Base-by-base conservation (phyloP, 2,329 filamentous ascomycete species). In the Cryphonectria nitschkei region DNA sequence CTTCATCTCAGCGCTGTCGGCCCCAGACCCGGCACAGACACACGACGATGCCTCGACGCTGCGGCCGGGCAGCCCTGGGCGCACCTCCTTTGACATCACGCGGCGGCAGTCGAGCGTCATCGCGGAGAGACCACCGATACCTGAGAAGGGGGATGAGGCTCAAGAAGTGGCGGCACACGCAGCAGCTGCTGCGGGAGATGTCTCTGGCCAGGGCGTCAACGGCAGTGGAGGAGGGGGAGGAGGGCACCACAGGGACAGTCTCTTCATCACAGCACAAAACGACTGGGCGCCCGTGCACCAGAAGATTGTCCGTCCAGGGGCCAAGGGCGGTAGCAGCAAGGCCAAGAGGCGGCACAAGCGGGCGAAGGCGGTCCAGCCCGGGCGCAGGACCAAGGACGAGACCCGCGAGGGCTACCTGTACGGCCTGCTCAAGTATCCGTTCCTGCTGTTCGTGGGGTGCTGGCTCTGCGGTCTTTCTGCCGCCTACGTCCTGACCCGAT, bases 361-460 rank as follows among this genome's bases (percentile, higher is more conserved):
- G 72, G 46, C 73, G 73, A 64, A 76, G 73, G 68, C 76, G 68
- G 73, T 76, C 70, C 50, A 77, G 74, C 66, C 86, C 8, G 86
- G 88, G 41, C 86, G 86, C 29, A 85, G 92, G 70, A 92, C 89
- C 74, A 93, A 90, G 77, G 96, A 99, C 79, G 96, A 99, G 84
- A 98, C 95, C 2, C 87, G 96, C 75, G 96, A 99, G 82, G 96
- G 96, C 29, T 93, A 96, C 78, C 86, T 97, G 14, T 99, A 99
- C 80, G 89, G 88, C 1, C 80, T 99, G 61, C 85, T 97, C 67
- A 98, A 98, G 81, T 98, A 95, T 92, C 96, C 96, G 1, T 87
- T 99, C 75, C 85, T 99, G 46, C 80, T 94, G 46, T 87, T 92
- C 56, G 94, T 97, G 2, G 86, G 92, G 63, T 88, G 90, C 14